These are phyloP conservation scores for Coemansia sp. DNA, from an alignment of 192 early-diverging fungal species.

Conservation along the genomic window DNA sequence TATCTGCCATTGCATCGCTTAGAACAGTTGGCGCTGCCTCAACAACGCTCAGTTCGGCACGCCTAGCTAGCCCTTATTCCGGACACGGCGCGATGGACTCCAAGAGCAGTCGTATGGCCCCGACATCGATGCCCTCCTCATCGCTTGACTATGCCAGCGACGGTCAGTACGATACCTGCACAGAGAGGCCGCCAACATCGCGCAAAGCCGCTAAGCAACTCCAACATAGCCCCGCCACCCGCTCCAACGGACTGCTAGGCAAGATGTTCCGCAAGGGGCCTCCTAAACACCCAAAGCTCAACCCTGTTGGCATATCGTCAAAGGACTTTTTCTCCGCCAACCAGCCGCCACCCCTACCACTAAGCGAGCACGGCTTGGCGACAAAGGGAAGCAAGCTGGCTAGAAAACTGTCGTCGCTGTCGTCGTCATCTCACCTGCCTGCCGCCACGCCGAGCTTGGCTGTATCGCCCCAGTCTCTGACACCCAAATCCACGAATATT, in stretches of 20 bases:
- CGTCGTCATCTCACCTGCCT: slow-evolving; percentile 12
- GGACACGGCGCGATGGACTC: slow-evolving; percentile 1
- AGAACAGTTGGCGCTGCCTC: background rate
- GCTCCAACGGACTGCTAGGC: slow-evolving; percentile 33
- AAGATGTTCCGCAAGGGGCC: slow-evolving; percentile 54
- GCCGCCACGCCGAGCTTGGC: slow-evolving; percentile 1
- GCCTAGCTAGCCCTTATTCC: background rate
- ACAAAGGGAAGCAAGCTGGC: slow-evolving; percentile 27
- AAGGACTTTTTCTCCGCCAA: slow-evolving; percentile 45
- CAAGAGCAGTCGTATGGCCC: background rate
- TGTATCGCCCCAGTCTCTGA: slow-evolving; percentile 18
- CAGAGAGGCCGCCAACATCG: background rate
- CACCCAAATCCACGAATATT: slow-evolving; percentile 18
- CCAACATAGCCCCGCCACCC: slow-evolving; percentile 11
- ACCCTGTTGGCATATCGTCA: slow-evolving; percentile 51
- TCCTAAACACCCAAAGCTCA: slow-evolving; percentile 46
- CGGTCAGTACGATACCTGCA: background rate
- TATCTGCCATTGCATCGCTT: background rate
- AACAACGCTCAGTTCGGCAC: background rate
- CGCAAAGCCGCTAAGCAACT: slow-evolving; percentile 11
- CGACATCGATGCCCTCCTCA: slow-evolving; percentile 14
- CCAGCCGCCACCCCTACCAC: slow-evolving; percentile 9
- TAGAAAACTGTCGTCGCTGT: slow-evolving; percentile 27
- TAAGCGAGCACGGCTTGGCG: slow-evolving; percentile 1
- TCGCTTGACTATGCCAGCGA: slow-evolving; percentile 12